A percentile compares a stretch with the other conserved stretches of the same genome.
Evolutionary conservation across 345 rosid species (phyloP).

Genomic region (Jatropha curcas): DNA sequence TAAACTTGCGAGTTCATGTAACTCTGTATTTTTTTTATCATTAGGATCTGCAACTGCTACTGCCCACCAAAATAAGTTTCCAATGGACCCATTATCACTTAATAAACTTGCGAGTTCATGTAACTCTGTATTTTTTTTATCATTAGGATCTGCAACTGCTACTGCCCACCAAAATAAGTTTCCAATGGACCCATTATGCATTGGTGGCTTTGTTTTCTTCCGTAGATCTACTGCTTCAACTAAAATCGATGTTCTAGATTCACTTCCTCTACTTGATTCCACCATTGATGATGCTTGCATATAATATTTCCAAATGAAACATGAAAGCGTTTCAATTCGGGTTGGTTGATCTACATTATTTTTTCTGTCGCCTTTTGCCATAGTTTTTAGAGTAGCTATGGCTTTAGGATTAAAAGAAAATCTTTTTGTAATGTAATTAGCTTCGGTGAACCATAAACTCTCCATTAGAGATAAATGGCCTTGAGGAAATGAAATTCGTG

Average conservation of each 20-base stretch:
- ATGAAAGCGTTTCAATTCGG: neutral
- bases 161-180: constrained; percentile 11
- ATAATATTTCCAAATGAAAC: constrained; percentile 19
- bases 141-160: neutral
- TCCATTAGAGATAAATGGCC: constrained; percentile 16
- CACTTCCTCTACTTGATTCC: neutral
- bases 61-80: constrained; percentile 10
- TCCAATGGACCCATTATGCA: neutral
- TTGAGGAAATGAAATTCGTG: constrained; percentile 9
- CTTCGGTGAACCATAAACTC: constrained; percentile 17
- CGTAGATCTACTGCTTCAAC: constrained; percentile 24
- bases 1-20: too few species aligned
- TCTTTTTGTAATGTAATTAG: constrained; percentile 10
- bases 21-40: neutral
- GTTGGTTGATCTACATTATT: neutral
- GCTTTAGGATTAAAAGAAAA: constrained; percentile 1
- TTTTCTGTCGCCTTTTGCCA: neutral
- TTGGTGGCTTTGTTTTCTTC: neutral
- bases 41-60: neutral
- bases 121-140: constrained; percentile 2
- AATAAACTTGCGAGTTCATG: too few species aligned
- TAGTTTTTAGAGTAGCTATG: neutral
- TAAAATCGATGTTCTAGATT: constrained; percentile 7
- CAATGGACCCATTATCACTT: neutral
- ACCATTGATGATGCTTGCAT: constrained; percentile 14